Evolutionary conservation across 2,329 filamentous ascomycete genomes (phyloP), one percentile per base, ranked within the genome.

Genomic region (Xylaria arbuscula): DNA sequence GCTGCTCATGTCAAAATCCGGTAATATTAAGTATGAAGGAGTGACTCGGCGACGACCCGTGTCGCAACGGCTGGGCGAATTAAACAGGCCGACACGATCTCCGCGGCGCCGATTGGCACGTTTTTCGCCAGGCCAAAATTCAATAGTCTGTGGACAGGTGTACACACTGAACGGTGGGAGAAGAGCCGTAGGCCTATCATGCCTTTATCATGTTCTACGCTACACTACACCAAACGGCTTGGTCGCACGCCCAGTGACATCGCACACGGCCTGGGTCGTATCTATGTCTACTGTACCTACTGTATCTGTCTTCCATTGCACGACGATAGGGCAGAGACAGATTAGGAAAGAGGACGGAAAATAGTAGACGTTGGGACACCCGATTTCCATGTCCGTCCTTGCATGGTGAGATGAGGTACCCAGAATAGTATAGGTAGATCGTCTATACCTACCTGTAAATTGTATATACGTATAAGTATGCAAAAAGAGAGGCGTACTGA

Each of bases 41-140:
- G 51, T 66, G 64, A 69, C 62, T 64, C 60, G 66, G 74, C 71
- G 70, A 68, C 73, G 61, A 71, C 69, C 51, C 72, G 72, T 76
- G 70, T 70, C 62, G 70, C 75, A 68, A 32, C 65, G 55, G 73
- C 67, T 71, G 72, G 74, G 62, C 75, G 73, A 76, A 74, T 74
- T 63, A 71, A 34, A 72, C 66, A 56, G 54, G 9, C 47, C 48
- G 59, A 62, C 48, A 10, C 32, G 45, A 24, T 67, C 53, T 42
- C 28, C 36, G 62, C 59, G 59, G 60, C 65, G 68, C 63, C 68
- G 66, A 72, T 68, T 66, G 69, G 71, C 64, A 69, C 62, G 13
- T 36, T 56, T 53, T 56, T 59, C 60, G 45, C 58, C 53, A 51
- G 67, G 2, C 71, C 66, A 36, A 45, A 66, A 64, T 69, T 66